Conservation (phyloP, 257 asterid species). For the Fraxinus pennsylvanica region DNA sequence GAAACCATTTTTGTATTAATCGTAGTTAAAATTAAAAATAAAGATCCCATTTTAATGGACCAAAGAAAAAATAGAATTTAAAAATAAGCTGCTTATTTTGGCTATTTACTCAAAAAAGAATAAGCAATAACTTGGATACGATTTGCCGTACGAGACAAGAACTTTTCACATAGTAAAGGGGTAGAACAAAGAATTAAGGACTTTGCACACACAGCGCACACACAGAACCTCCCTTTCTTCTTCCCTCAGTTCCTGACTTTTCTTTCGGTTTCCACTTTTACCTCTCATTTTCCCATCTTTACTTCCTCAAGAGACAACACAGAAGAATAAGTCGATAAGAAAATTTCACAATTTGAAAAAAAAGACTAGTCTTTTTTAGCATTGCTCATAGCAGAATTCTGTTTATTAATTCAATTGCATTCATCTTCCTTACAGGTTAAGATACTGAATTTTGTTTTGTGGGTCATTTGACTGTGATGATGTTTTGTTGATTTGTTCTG, state of each 20-base stretch:
- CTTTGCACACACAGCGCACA: neutral
- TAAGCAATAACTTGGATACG: neutral
- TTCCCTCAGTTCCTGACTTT: conserved; percentile 9
- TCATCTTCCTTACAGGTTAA: conserved; percentile 38
- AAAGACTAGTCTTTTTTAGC: conserved; percentile 4
- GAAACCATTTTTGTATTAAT: neutral
- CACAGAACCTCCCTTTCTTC: conserved; percentile 14
- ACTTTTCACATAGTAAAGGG: neutral
- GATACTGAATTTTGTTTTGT: neutral
- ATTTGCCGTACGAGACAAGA: neutral
- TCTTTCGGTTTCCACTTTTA: conserved; percentile 10
- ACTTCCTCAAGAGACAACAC: conserved; percentile 25
- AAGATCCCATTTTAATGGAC: too few species aligned
- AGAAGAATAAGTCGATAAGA: conserved; percentile 14
- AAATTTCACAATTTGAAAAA: conserved; percentile 19
- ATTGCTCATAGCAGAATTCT: conserved; percentile 21
- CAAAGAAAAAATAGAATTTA: too few species aligned
- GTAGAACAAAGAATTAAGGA: neutral
- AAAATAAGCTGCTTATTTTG: neutral
- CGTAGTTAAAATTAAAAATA: too few species aligned
- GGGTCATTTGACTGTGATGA: conserved; percentile 16
- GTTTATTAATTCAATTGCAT: conserved; percentile 6
- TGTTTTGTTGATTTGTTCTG: conserved; percentile 26
- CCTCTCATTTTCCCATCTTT: conserved; percentile 9
- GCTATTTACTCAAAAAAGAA: neutral